Evolutionary conservation across 805 yeast species (phyloP).

Genomic region (Alloascoidea hylecoeti): DNA sequence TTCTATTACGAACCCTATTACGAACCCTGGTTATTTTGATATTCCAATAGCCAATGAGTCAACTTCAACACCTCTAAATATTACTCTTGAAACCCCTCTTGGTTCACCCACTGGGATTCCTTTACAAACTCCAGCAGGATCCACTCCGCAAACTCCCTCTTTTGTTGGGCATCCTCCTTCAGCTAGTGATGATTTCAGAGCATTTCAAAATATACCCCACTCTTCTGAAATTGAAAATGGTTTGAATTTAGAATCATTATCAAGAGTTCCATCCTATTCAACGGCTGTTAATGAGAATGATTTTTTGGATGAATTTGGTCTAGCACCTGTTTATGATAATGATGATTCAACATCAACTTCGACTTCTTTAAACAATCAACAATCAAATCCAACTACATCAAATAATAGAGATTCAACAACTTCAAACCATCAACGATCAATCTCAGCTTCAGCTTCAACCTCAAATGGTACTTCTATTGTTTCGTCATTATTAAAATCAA

Average conservation of each 20-base stretch:
- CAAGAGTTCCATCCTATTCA: constrained; percentile 59
- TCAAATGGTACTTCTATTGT: no score
- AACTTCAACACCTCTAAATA: no score
- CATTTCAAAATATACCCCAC: background rate
- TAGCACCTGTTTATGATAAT: constrained; percentile 61
- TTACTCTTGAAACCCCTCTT: no score
- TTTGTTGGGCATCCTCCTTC: background rate
- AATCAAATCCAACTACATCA: no score
- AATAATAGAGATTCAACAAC: no score
- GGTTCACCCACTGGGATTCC: constrained; percentile 2
- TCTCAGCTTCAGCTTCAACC: no score
- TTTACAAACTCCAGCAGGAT: constrained; percentile 7
- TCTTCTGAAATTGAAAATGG: no score
- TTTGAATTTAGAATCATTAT: constrained; percentile 18
- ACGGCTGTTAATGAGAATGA: constrained; percentile 51
- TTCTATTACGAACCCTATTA: no score
- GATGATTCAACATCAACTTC: no score
- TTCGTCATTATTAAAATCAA: no score
- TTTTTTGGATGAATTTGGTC: constrained; percentile 26
- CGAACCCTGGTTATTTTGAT: background rate
- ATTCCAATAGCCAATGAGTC: background rate
- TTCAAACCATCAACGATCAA: no score
- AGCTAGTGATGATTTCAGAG: background rate
- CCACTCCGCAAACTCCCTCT: background rate
- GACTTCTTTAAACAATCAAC: no score